Conservation (phyloP, 2,329 filamentous ascomycete genomes). For the Talaromyces sp. region DNA sequence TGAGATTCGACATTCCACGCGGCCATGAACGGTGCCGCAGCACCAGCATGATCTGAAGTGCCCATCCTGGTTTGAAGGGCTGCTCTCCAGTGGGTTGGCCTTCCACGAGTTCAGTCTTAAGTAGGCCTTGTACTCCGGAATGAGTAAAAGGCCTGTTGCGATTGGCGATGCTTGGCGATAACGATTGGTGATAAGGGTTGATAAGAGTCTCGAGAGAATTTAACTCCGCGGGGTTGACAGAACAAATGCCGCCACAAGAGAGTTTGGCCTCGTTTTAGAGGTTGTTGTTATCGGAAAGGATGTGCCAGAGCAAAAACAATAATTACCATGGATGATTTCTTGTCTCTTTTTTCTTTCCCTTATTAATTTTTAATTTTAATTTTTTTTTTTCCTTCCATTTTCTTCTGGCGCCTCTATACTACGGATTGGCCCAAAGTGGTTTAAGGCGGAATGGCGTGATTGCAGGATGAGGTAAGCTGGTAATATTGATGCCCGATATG, state of each 20-base stretch:
- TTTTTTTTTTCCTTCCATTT: not conserved
- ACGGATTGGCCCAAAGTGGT: slow-evolving; percentile 26
- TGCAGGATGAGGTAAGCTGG: slow-evolving; percentile 6
- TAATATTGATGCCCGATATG: too few relatives aligned
- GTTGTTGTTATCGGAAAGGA: too few relatives aligned
- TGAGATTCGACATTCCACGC: slow-evolving; percentile 46
- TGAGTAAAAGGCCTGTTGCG: slow-evolving; percentile 25
- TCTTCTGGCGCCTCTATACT: slow-evolving; percentile 27
- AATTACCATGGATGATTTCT: too few relatives aligned
- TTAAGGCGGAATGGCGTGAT: slow-evolving; percentile 37
- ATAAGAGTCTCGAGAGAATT: not conserved
- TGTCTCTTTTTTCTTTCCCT: too few relatives aligned
- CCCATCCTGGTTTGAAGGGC: slow-evolving; percentile 36
- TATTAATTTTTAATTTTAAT: too few relatives aligned
- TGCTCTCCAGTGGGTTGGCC: not conserved
- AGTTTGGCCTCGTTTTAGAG: too few relatives aligned
- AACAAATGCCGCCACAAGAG: not conserved
- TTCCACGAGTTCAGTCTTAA: not conserved
- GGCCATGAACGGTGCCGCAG: slow-evolving; percentile 39
- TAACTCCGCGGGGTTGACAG: not conserved
- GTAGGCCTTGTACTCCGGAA: slow-evolving; percentile 9
- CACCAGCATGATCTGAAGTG: slow-evolving; percentile 25
- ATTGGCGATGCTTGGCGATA: slow-evolving; percentile 12
- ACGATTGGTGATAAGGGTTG: slow-evolving; percentile 21
- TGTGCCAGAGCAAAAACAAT: too few relatives aligned